phyloP scores from a whole-genome alignment of 495 filamentous ascomycete genomes.

The Aspergillus campestris region DNA sequence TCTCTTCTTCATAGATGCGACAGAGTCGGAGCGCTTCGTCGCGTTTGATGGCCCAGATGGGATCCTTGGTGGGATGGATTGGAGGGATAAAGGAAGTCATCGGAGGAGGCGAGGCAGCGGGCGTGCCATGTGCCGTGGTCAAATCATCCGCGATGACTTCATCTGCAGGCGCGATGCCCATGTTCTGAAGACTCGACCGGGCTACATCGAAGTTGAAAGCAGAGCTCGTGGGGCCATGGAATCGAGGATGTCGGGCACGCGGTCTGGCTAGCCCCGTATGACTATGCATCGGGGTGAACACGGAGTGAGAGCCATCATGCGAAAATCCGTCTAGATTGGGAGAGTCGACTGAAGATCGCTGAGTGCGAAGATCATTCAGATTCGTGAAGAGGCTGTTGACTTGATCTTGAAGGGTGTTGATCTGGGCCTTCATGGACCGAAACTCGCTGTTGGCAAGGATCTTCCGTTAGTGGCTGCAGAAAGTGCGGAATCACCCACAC shows the following conservation, averaged over 20 bases:
- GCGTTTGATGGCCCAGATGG: conserved; percentile 63
- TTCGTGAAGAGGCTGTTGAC: conserved; percentile 66
- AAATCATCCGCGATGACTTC: conserved; percentile 50
- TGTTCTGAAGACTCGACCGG: conserved; percentile 76
- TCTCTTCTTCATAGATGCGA: conserved; percentile 70
- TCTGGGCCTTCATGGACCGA: conserved; percentile 65
- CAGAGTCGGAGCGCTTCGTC: conserved; percentile 67
- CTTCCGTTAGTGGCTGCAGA: conserved; percentile 5
- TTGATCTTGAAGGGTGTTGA: conserved; percentile 71
- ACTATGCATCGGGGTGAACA: conserved; percentile 23
- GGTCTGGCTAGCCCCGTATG: conserved; percentile 23
- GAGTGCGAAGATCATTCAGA: conserved; percentile 54
- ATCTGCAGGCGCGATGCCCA: conserved; percentile 62
- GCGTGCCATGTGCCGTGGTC: conserved; percentile 41
- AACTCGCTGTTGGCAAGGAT: conserved; percentile 50
- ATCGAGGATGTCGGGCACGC: conserved; percentile 50
- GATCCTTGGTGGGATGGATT: conserved; percentile 51
- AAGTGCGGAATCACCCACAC: no score
- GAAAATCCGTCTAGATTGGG: conserved; percentile 30
- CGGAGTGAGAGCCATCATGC: conserved; percentile 29
- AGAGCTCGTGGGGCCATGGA: conserved; percentile 79
- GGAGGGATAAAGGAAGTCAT: conserved; percentile 13
- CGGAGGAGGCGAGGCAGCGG: conserved; percentile 43
- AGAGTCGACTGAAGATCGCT: conserved; percentile 28
- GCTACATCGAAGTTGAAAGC: conserved; percentile 82